phyloP scores from a whole-genome alignment of 352 stramenopile genomes.

The Globisporangium radiosum region DNA sequence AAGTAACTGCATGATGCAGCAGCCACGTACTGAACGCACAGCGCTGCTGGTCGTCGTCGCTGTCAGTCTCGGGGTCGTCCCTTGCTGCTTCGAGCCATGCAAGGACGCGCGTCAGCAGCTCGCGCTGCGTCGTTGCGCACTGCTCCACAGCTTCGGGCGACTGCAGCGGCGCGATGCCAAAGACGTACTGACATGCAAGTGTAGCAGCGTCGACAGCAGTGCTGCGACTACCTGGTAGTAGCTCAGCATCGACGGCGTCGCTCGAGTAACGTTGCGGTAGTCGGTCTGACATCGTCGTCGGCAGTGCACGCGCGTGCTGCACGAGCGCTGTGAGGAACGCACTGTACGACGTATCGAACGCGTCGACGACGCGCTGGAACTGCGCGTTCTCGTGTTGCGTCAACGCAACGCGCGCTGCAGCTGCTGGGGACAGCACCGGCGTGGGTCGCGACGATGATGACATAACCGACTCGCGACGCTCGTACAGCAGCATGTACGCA shows the following conservation, averaged over 20 bases:
- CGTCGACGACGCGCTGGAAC: conserved; percentile 28
- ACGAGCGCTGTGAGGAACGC: conserved; percentile 20
- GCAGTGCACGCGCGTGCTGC: not conserved
- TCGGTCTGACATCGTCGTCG: not conserved
- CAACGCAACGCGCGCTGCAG: conserved; percentile 11
- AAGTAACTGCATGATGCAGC: conserved; percentile 12
- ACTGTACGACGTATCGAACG: conserved; percentile 27
- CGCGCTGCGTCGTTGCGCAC: not conserved
- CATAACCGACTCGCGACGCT: conserved; percentile 18
- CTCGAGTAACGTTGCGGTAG: no score
- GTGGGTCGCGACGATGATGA: not conserved
- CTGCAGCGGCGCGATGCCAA: conserved; percentile 25
- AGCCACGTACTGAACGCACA: conserved; percentile 28
- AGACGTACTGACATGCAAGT: conserved; percentile 29
- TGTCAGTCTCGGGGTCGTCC: conserved; percentile 4
- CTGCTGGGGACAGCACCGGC: conserved; percentile 1
- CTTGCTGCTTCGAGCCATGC: not conserved
- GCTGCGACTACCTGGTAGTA: not conserved
- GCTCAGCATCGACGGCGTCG: not conserved
- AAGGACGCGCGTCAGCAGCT: conserved; percentile 5
- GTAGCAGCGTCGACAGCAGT: conserved; percentile 7
- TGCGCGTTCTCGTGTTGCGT: conserved; percentile 24
- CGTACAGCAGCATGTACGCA: conserved; percentile 80
- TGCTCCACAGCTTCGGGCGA: not conserved
- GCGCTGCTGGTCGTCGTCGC: conserved; percentile 14